These are phyloP conservation scores for Talaromyces sp. DNA, from an alignment of 2,329 filamentous ascomycete genomes.

Conservation along the genomic window DNA sequence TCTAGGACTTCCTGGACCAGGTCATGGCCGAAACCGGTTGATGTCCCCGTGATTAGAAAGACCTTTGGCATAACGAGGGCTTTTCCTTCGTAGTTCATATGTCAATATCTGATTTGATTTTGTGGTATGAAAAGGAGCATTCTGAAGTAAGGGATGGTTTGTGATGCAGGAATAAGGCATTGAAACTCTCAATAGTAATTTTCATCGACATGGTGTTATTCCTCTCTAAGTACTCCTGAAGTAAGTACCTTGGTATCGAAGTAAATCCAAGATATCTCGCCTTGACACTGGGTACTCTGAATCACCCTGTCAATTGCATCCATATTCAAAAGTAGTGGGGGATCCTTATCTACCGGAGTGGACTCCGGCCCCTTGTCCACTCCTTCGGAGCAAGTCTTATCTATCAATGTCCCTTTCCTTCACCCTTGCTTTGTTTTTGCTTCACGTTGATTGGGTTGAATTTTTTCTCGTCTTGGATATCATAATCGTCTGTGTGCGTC, in stretches of 20 bases:
- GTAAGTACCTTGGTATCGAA: not conserved
- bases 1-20: not conserved
- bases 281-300: not conserved
- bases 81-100: no score
- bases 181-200: not conserved
- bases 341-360: not conserved
- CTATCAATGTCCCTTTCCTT: not conserved
- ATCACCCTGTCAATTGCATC: not conserved
- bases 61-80: not conserved
- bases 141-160: not conserved
- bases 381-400: not conserved
- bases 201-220: not conserved
- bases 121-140: not conserved
- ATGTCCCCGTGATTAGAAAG: not conserved
- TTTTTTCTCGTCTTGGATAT: not conserved
- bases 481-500: not conserved
- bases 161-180: not conserved
- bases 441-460: not conserved
- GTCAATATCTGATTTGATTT: not conserved
- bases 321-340: not conserved
- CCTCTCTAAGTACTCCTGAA: not conserved
- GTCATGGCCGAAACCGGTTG: not conserved
- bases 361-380: not conserved
- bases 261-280: not conserved
- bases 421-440: not conserved